Percentiles rank a stretch among this genome's conserved stretches.
Conservation (phyloP, 257 asterid species). For the Linaria vulgaris region DNA sequence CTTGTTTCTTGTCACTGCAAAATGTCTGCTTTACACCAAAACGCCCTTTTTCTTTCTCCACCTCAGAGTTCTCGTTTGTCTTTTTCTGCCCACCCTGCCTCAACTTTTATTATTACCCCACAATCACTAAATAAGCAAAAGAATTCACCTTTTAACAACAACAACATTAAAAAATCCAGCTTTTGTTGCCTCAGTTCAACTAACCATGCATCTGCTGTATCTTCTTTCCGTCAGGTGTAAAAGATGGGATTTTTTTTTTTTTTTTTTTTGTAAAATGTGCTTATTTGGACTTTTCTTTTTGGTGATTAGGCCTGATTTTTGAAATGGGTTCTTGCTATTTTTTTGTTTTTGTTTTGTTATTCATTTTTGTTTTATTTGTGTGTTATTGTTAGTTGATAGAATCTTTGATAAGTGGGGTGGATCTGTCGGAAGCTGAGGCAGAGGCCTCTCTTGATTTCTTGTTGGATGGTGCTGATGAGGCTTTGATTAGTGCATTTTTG, state of each 20-base stretch:
- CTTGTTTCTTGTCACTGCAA: not conserved
- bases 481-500: constrained; percentile 88
- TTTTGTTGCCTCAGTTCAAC: constrained; percentile 30
- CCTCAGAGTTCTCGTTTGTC: constrained; percentile 27
- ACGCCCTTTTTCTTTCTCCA: constrained; percentile 20
- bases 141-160: constrained; percentile 4
- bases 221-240: constrained; percentile 49
- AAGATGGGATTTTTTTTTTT: too few relatives aligned
- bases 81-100: constrained; percentile 18
- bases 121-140: constrained; percentile 21
- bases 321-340: not conserved
- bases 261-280: not conserved
- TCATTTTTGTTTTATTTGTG: not conserved
- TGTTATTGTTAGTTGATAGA: constrained; percentile 61
- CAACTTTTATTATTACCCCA: constrained; percentile 6
- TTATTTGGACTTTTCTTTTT: not conserved
- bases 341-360: not conserved
- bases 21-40: constrained; percentile 33
- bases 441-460: constrained; percentile 83
- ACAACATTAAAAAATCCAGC: constrained; percentile 20
- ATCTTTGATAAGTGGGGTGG: constrained; percentile 66
- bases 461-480: constrained; percentile 88
- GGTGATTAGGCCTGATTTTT: not conserved
- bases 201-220: constrained; percentile 32
- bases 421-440: constrained; percentile 80